Evolutionary conservation across 257 asterid species (phyloP).

Genomic region (Catharanthus roseus): DNA sequence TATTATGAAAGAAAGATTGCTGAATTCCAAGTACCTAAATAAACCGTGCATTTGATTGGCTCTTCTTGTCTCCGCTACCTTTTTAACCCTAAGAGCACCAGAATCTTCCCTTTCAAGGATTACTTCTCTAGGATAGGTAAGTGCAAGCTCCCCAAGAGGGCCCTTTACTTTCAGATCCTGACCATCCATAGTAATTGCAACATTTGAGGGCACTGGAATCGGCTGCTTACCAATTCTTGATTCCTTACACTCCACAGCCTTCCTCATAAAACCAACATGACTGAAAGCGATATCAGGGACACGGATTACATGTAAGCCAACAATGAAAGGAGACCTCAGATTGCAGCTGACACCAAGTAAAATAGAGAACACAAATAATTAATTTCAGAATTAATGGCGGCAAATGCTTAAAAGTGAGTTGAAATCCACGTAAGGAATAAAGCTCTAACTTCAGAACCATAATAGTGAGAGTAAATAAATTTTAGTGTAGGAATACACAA

Average conservation of each 20-base stretch:
- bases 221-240: constrained; percentile 98
- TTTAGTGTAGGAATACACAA: no score
- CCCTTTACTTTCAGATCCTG: constrained; percentile 83
- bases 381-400: not conserved
- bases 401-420: not conserved
- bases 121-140: constrained; percentile 83
- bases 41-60: constrained; percentile 98
- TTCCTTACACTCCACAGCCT: constrained; percentile 75
- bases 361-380: not conserved
- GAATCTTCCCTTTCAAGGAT: constrained; percentile 58
- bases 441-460: not conserved
- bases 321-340: constrained; percentile 45
- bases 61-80: constrained; percentile 70
- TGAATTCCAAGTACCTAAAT: no score
- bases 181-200: constrained; percentile 60
- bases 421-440: not conserved
- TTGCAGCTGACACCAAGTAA: constrained; percentile 23
- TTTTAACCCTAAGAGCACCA: constrained; percentile 67
- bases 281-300: constrained; percentile 25
- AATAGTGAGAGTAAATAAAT: no score
- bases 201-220: constrained; percentile 73
- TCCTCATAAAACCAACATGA: constrained; percentile 36
- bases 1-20: no score
- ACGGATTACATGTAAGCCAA: no score
- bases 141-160: constrained; percentile 82